Conservation (phyloP, 208 protist genomes). For the Kentomonas sorsogonicus region DNA sequence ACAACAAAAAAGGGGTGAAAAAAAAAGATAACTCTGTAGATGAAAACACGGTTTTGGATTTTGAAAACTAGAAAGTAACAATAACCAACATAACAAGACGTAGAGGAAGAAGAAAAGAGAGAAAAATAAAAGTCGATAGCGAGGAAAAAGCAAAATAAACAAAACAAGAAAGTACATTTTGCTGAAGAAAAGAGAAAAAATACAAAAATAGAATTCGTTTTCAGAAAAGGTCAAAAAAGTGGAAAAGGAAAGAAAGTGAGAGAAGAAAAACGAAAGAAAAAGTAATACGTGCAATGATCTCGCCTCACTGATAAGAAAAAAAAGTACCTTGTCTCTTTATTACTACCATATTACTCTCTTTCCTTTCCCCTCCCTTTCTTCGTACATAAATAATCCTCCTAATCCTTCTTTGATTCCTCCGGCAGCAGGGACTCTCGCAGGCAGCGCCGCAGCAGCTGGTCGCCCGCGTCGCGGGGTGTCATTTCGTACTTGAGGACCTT, state of each 20-base stretch:
- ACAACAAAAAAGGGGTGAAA: too few relatives aligned
- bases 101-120: constrained; percentile 9
- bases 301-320: too few relatives aligned
- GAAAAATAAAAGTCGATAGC: constrained; percentile 8
- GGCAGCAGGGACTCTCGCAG: constrained; percentile 19
- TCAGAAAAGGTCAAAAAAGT: too few relatives aligned
- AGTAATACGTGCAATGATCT: too few relatives aligned
- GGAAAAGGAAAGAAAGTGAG: too few relatives aligned
- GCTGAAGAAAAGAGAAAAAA: constrained; percentile 6
- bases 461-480: constrained; percentile 37
- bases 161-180: constrained; percentile 8
- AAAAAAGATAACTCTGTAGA: too few relatives aligned
- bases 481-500: constrained; percentile 28
- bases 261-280: too few relatives aligned
- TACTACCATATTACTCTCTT: background rate
- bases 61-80: constrained; percentile 17
- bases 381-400: too few relatives aligned
- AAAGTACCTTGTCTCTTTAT: constrained; percentile 9
- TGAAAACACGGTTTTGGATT: too few relatives aligned
- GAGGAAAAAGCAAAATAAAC: background rate
- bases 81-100: background rate
- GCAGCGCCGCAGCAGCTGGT: constrained; percentile 23
- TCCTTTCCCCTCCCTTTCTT: constrained; percentile 1
- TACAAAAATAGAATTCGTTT: background rate
- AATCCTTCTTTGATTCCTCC: too few relatives aligned